Evolutionary conservation across 2,329 filamentous ascomycete species (phyloP), one percentile per base, ranked within the genome.

Genomic region (Aspergillus sp.): DNA sequence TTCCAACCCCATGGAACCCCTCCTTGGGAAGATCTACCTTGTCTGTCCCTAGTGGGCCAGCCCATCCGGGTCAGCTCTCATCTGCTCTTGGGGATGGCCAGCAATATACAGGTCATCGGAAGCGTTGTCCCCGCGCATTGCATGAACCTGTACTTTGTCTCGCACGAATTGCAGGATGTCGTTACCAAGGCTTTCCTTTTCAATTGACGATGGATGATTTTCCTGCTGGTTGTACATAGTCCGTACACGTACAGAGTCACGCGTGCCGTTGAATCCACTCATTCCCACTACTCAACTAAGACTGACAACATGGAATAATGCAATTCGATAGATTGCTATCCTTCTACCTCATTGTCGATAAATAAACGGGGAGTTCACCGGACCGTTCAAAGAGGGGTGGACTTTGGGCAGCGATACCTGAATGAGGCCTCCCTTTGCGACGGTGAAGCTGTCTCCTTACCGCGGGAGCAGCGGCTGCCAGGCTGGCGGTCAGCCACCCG

Each of bases 401-500:
- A n/a, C 5, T 9, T 5, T 9, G 10, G 10, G 34, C 16, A 38
- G 34, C 7, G 34, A n/a, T 38, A 5, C 34, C 14, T 38, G 13
- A 38, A 14, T 38, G 2, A 6, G 7, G 4, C 6, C 21, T 23
- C 21, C 23, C 23, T 7, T 36, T 3, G 32, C 32, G n/a, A 14
- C 32, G 16, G 32, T 36, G 23, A 25, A 25, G 23, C 32, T n/a
- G 32, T 36, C 32, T 36, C 11, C 32, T n/a, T 36, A 36, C 14
- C 32, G 44, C 23, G 21, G 25, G 29, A 29, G 31, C 16, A 29
- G 45, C 19, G 42, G 42, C 45, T 48, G 52, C 50, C 46, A 57
- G 49, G 54, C 43, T 60, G 49, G 53, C 54, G 52, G 55, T 54
- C 54, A 57, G 54, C 53, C 59, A 57, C 50, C 43, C 45, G 52